phyloP scores from a whole-genome alignment of 129 eudicot species.

The Apium graveolens region DNA sequence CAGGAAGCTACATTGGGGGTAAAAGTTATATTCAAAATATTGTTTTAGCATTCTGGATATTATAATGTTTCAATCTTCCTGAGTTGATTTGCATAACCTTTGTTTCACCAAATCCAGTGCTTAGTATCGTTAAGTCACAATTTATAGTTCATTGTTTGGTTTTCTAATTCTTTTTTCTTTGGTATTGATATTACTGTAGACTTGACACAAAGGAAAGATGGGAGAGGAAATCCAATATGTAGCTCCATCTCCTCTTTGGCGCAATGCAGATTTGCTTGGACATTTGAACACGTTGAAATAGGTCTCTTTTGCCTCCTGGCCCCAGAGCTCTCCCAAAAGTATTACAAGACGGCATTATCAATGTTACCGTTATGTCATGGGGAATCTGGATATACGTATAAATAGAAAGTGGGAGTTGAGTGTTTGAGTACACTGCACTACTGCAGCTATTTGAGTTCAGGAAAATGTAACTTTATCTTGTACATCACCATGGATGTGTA shows the following conservation, averaged over 20 bases:
- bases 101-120: no score
- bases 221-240: constrained; percentile 97
- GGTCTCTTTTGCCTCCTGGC: background rate
- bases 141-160: background rate
- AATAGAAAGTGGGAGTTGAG: no score
- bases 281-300: background rate
- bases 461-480: background rate
- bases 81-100: no score
- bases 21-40: constrained; percentile 5
- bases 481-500: background rate
- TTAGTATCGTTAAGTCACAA: no score
- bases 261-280: background rate
- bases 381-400: no score
- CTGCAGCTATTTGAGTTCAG: background rate
- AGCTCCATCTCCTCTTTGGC: constrained; percentile 8
- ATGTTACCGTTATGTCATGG: no score
- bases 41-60: background rate
- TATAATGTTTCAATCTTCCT: no score
- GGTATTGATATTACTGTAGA: constrained; percentile 32
- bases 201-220: constrained; percentile 89
- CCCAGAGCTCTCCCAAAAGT: no score
- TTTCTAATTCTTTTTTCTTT: background rate
- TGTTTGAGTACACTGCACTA: background rate
- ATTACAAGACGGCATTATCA: no score
- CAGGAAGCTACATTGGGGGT: constrained; percentile 80